Conservation (phyloP, 352 stramenopile species). For the Phytophthora podocarpi region DNA sequence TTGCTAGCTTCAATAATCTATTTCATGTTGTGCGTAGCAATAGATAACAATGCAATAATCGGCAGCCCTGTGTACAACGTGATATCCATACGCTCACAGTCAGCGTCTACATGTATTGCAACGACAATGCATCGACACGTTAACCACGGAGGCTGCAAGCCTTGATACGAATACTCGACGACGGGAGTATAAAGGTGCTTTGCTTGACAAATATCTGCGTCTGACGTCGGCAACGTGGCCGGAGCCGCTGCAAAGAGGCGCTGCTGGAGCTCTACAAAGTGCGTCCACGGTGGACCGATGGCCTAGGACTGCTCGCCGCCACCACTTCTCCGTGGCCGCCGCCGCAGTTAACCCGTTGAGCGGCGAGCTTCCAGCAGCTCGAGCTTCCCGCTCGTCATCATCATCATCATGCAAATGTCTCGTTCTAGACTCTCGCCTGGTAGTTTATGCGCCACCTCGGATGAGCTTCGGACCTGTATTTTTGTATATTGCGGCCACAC, state of each 20-base stretch:
- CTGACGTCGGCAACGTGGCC: too few species aligned
- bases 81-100: too few species aligned
- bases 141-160: too few species aligned
- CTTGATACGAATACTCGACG: too few species aligned
- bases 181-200: slow-evolving; percentile 8
- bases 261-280: slow-evolving; percentile 15
- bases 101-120: too few species aligned
- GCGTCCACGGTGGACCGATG: slow-evolving; percentile 28
- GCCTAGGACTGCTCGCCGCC: slow-evolving; percentile 20
- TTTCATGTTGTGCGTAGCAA: too few species aligned
- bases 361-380: not conserved
- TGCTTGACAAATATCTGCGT: too few species aligned
- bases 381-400: slow-evolving; percentile 14
- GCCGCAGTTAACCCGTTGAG: not conserved
- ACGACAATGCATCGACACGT: too few species aligned
- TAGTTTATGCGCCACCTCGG: slow-evolving; percentile 25
- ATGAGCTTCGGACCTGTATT: not conserved
- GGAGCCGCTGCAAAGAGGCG: slow-evolving; percentile 32
- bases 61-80: too few species aligned
- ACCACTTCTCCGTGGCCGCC: slow-evolving; percentile 13
- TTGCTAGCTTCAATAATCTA: too few species aligned
- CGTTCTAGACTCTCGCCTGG: too few species aligned
- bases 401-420: slow-evolving; percentile 14
- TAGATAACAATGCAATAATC: too few species aligned
- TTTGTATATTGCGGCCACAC: not conserved